phyloP scores from a whole-genome alignment of 2,329 filamentous ascomycete genomes.

The Zasmidium citrigriseum region DNA sequence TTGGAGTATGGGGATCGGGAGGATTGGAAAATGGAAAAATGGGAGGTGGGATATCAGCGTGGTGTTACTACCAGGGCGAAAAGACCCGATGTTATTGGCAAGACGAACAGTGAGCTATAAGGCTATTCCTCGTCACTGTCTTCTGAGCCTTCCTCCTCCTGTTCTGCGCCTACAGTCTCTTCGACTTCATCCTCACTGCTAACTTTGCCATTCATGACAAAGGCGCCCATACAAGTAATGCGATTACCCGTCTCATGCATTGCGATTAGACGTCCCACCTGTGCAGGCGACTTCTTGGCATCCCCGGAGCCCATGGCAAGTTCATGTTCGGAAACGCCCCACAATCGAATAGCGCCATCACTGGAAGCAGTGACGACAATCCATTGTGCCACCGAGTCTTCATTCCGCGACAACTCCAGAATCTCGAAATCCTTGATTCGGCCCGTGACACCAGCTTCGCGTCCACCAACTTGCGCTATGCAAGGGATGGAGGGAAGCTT shows the following conservation, averaged over 20 bases:
- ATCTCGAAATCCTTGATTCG: slow-evolving; percentile 89
- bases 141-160: slow-evolving; percentile 10
- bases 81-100: not conserved
- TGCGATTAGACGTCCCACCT: slow-evolving; percentile 69
- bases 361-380: slow-evolving; percentile 76
- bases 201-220: slow-evolving; percentile 64
- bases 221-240: slow-evolving; percentile 85
- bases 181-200: slow-evolving; percentile 19
- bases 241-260: slow-evolving; percentile 83
- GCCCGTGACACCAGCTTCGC: slow-evolving; percentile 59
- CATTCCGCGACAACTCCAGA: slow-evolving; percentile 47
- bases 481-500: slow-evolving; percentile 41
- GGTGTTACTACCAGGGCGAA: not conserved
- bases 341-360: slow-evolving; percentile 81
- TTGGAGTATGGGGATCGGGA: not conserved
- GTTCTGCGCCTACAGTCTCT: slow-evolving; percentile 15
- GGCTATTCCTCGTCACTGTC: slow-evolving; percentile 12
- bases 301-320: not conserved
- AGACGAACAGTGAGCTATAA: slow-evolving; percentile 4
- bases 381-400: slow-evolving; percentile 39
- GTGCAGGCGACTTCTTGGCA: slow-evolving; percentile 31
- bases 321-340: slow-evolving; percentile 48
- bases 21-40: not conserved
- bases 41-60: not conserved
- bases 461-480: slow-evolving; percentile 76